Evolutionary conservation across 306 rosid species (phyloP).

Genomic region (Gleditsia sinensis): DNA sequence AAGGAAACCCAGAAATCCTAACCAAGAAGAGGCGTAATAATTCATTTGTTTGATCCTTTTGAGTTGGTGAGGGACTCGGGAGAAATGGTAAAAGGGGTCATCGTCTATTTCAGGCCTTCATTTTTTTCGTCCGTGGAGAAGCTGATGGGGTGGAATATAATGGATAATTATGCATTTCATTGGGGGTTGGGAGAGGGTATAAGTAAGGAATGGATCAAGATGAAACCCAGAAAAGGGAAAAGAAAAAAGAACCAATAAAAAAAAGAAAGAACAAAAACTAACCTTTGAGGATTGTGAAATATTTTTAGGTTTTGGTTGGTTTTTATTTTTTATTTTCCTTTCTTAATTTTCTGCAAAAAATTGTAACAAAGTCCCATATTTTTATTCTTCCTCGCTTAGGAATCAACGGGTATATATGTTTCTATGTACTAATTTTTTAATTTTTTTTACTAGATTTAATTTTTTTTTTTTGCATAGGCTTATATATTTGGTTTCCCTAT

Average conservation of each 20-base stretch:
- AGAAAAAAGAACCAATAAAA: background rate
- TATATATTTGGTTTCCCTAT: too few species aligned
- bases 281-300: constrained; percentile 28
- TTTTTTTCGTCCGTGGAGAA: constrained; percentile 7
- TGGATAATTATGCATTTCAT: background rate
- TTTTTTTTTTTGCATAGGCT: background rate
- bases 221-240: background rate
- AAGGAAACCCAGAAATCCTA: constrained; percentile 71
- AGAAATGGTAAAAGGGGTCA: background rate
- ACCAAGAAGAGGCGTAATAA: constrained; percentile 81
- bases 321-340: background rate
- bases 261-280: constrained; percentile 15
- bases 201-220: constrained; percentile 30
- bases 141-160: constrained; percentile 27
- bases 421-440: background rate
- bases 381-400: constrained; percentile 32
- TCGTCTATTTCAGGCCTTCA: constrained; percentile 17
- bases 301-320: constrained; percentile 28
- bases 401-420: constrained; percentile 25
- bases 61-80: constrained; percentile 5
- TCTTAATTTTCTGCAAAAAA: constrained; percentile 11
- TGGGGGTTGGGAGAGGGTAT: constrained; percentile 34
- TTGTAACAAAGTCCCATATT: constrained; percentile 24
- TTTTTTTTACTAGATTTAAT: background rate
- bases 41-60: constrained; percentile 14